Percentiles rank a stretch among this genome's conserved stretches.
These are phyloP conservation scores for Trichoderma oligosporum DNA, from an alignment of 2,329 filamentous ascomycete species.

Conservation along the genomic window DNA sequence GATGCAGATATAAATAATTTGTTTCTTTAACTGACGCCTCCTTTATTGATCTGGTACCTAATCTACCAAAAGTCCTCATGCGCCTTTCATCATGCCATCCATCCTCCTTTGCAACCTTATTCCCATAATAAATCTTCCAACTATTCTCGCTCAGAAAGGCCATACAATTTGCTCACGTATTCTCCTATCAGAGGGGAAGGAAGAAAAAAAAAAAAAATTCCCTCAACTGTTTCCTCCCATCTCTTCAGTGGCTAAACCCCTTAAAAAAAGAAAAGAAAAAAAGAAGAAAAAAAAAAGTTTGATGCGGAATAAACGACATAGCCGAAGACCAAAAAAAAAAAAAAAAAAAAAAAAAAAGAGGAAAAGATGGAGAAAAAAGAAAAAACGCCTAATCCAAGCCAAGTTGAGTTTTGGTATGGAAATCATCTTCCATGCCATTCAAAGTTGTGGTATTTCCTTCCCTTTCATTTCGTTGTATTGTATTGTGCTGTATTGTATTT, in stretches of 20 bases:
- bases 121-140: not conserved
- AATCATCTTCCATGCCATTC: not conserved
- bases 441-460: conserved; percentile 8
- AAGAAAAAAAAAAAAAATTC: not conserved
- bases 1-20: no score
- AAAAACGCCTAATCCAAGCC: conserved; percentile 17
- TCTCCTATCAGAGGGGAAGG: not conserved
- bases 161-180: not conserved
- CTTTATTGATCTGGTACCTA: not conserved
- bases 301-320: not conserved
- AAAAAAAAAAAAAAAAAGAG: not conserved
- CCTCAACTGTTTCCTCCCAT: not conserved
- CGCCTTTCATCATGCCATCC: not conserved
- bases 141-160: not conserved
- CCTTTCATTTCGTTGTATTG: conserved; percentile 1
- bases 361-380: no score
- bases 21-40: not conserved
- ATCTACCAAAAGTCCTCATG: not conserved
- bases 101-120: not conserved
- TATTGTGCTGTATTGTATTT: not conserved
- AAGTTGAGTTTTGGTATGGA: conserved; percentile 10
- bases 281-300: not conserved
- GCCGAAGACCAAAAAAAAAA: not conserved
- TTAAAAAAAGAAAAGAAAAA: not conserved
- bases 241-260: not conserved